A percentile compares a stretch with the other conserved stretches of the same genome.
Conservation (phyloP, 306 rosid species). For the Rosa multiflora region DNA sequence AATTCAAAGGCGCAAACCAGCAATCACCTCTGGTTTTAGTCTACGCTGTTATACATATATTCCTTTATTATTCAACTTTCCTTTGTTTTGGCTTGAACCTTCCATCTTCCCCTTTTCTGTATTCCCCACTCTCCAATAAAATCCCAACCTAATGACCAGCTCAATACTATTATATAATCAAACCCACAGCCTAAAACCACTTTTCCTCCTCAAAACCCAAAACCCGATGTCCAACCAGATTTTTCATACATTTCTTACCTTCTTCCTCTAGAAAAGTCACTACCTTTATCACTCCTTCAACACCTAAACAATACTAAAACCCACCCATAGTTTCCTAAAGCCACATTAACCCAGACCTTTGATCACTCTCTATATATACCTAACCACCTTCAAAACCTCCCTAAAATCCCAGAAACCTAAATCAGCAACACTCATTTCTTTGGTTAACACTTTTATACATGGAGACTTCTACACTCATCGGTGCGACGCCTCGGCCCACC, state of each 20-base stretch:
- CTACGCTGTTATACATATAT: too few species aligned
- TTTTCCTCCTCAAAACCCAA: background rate
- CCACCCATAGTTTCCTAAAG: constrained; percentile 36
- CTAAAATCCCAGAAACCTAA: background rate
- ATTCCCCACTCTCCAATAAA: background rate
- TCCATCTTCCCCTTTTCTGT: background rate
- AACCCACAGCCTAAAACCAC: background rate
- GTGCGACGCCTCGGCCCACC: constrained; percentile 26
- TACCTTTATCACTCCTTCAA: background rate
- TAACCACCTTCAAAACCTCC: background rate
- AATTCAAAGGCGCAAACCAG: too few species aligned
- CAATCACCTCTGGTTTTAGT: too few species aligned
- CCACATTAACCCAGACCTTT: background rate
- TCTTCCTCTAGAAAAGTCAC: background rate
- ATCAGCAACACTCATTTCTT: background rate
- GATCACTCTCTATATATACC: background rate
- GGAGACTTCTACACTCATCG: constrained; percentile 36
- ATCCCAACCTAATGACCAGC: background rate
- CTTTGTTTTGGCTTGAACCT: background rate
- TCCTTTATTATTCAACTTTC: background rate
- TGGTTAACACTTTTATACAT: background rate
- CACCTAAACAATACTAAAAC: background rate
- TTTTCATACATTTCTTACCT: background rate
- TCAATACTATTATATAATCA: background rate
- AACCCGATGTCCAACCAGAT: background rate